Conservation (phyloP, 2,329 filamentous ascomycete species). For the Cytospora leucostoma region DNA sequence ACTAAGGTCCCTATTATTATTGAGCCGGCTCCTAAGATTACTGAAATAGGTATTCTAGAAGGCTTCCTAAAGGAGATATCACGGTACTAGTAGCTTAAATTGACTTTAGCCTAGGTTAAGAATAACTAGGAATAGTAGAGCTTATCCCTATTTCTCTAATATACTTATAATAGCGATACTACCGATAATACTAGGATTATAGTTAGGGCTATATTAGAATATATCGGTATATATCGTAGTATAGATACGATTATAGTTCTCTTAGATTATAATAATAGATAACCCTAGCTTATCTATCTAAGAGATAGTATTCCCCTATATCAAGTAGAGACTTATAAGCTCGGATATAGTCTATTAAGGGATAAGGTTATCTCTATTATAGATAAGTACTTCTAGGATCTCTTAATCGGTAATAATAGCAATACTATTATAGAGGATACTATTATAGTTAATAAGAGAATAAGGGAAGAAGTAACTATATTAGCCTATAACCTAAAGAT, state of each 20-base stretch:
- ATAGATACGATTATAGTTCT: background rate
- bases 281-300: background rate
- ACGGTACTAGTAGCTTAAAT: background rate
- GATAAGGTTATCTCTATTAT: background rate
- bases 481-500: background rate
- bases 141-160: background rate
- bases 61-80: background rate
- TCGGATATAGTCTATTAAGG: background rate
- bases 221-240: background rate
- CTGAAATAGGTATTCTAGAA: too few species aligned
- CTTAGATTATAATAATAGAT: background rate
- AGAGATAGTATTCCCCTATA: background rate
- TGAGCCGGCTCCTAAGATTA: too few species aligned
- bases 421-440: background rate
- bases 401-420: background rate
- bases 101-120: accelerated
- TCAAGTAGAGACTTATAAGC: background rate
- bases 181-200: background rate
- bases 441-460: background rate
- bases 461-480: accelerated
- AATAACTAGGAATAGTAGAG: background rate
- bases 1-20: too few species aligned
- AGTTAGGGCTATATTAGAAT: background rate
- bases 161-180: background rate
- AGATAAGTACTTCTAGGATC: background rate